These are phyloP conservation scores for Albophoma yamanashiensis DNA, from an alignment of 2,329 filamentous ascomycete species.

Conservation along the genomic window DNA sequence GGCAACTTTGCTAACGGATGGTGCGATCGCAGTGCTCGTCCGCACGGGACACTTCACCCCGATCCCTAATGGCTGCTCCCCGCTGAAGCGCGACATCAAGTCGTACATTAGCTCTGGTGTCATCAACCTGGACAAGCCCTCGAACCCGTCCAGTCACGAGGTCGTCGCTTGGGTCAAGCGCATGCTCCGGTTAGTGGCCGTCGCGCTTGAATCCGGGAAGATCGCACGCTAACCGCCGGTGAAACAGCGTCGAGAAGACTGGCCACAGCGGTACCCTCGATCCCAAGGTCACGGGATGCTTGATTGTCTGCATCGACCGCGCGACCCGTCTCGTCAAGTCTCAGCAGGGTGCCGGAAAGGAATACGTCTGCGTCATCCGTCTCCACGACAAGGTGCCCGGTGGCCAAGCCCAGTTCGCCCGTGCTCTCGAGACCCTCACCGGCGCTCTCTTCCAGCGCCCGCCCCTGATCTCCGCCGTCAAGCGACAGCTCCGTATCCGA, in stretches of 20 bases:
- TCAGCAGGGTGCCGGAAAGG: constrained; percentile 97
- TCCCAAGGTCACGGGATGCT: constrained; percentile 91
- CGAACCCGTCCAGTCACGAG: constrained; percentile 96
- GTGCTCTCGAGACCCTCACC: constrained; percentile 89
- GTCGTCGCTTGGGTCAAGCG: constrained; percentile 99
- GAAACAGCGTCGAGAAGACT: constrained; percentile 63
- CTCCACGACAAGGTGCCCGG: constrained; percentile 93
- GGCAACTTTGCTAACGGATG: neutral
- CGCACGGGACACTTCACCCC: constrained; percentile 95
- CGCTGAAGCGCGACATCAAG: constrained; percentile 89
- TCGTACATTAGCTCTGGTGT: constrained; percentile 95
- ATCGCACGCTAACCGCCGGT: neutral
- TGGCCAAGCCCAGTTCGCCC: constrained; percentile 83
- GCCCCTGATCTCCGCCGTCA: constrained; percentile 94
- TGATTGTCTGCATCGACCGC: constrained; percentile 93
- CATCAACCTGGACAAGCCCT: constrained; percentile 81
- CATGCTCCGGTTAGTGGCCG: constrained; percentile 62
- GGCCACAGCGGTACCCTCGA: constrained; percentile 97
- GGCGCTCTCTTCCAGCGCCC: constrained; percentile 88
- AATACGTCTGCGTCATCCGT: constrained; percentile 93
- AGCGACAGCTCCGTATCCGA: constrained; percentile 95
- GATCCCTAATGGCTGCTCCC: constrained; percentile 85
- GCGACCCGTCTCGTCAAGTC: constrained; percentile 97
- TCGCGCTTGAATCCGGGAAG: neutral
- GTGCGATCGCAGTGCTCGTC: constrained; percentile 56